Base-by-base conservation (phyloP, 441 rosid species). In the Syzygium syzygioides region DNA sequence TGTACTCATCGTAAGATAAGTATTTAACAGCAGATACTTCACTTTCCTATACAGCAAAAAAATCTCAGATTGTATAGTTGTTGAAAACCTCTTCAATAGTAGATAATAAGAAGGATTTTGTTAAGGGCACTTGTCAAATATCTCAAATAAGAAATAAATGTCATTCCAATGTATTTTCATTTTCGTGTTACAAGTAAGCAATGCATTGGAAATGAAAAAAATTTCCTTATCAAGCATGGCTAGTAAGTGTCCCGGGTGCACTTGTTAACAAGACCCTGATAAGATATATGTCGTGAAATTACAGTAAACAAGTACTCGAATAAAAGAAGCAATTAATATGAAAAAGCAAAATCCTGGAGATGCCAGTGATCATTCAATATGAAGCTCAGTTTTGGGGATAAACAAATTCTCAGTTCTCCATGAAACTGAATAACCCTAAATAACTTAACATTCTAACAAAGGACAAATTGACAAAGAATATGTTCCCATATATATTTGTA, bases 21-120 rank as follows among this genome's bases (percentile, higher is more conserved):
- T 98, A 97, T 88, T 96, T 97, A 57, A 97, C 98, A 88, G 95
- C 98, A 89, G 99, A 95, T 90, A 97, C 99, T 93, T 97, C 99
- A 56, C 95, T 91, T 92, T 94, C 93, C 99, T 98, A 86, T 37
- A 37, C 91, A 37, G 64, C 80, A 86, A 59, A 23, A 60, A 92
- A n/a, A 91, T 91, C 56, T 90, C 32, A 57, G 80, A 80, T 23
- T 55, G 79, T 86, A 86, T 41, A 86, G 56, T 87, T 30, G 64
- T 55, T 54, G 83, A 55, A 87, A 88, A 37, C 30, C 15, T 71
- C 83, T 76, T 76, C 50, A 1, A 23, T 41, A 23, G 18, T 41
- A 23, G 83, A 37, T 6, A 71, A 41, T 76, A 76, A 23, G 52
- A 76, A 23, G 83, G 83, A 55, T 55, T 55, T 41, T 76, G 15